A percentile compares a stretch with the other conserved stretches of the same genome.
Conservation (phyloP, 345 rosid species). For the Rhodomyrtus tomentosa region DNA sequence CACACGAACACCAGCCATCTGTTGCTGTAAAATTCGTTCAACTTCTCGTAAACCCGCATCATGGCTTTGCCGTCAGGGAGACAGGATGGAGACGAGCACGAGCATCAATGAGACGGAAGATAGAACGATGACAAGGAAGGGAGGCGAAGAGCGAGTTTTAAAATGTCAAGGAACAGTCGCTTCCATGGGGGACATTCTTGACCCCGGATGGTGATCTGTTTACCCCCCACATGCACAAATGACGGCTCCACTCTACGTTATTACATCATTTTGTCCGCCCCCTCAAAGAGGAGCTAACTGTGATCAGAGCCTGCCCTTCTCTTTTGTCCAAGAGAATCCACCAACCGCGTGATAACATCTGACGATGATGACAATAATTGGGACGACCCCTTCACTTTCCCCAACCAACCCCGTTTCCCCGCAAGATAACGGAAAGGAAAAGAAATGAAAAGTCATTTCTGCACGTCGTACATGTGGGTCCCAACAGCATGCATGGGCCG, state of each 20-base stretch:
- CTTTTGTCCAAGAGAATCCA: background rate
- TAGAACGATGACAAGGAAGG: background rate
- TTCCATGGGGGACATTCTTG: background rate
- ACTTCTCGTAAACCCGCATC: slow-evolving; percentile 1
- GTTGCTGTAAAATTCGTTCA: slow-evolving; percentile 27
- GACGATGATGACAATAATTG: background rate
- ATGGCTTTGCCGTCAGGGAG: background rate
- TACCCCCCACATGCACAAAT: background rate
- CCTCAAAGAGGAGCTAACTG: background rate
- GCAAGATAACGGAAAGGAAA: accelerated
- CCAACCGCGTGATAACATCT: background rate
- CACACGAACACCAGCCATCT: slow-evolving; percentile 85
- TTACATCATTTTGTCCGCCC: background rate
- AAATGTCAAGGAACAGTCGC: background rate
- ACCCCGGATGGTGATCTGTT: background rate
- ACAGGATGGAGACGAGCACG: background rate
- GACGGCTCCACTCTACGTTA: background rate
- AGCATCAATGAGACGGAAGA: background rate
- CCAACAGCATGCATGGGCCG: too few species aligned
- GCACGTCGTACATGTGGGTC: too few species aligned
- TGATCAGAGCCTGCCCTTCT: background rate
- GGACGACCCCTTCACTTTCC: background rate
- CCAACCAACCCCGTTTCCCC: background rate
- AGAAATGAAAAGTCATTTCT: background rate
- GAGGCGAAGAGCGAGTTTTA: background rate